Evolutionary conservation across 768 basidiomycete genomes (phyloP).

Genomic region (Boletus rufocinnamomeus): DNA sequence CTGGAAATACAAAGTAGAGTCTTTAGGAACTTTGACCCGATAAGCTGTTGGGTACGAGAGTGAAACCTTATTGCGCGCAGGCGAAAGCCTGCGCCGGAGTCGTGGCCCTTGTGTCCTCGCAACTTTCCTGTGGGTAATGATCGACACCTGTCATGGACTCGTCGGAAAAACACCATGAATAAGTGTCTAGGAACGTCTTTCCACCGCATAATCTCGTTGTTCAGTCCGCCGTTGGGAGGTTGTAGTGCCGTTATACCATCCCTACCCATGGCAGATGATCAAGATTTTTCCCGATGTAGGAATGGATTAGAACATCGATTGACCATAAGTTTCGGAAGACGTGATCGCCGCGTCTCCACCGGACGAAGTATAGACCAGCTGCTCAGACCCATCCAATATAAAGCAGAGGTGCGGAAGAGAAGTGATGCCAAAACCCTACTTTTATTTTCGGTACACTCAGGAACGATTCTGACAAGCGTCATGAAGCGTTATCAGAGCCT

Average conservation of each 20-base stretch:
- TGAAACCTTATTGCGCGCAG: background rate
- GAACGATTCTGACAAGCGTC: background rate
- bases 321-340: background rate
- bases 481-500: background rate
- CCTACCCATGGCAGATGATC: background rate
- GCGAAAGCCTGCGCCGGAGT: background rate
- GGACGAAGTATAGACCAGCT: background rate
- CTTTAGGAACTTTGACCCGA: background rate
- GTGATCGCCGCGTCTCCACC: background rate
- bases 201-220: too few relatives aligned
- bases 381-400: background rate
- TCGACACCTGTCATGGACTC: background rate
- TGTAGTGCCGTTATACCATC: background rate
- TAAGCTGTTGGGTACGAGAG: background rate
- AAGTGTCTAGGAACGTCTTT: background rate
- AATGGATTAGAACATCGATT: background rate
- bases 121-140: background rate
- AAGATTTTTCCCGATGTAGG: background rate
- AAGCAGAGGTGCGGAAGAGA: background rate
- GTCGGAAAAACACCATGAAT: background rate
- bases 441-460: background rate
- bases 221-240: too few relatives aligned
- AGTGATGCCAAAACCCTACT: background rate
- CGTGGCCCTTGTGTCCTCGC: background rate
- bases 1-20: background rate